Evolutionary conservation across 225 moss, liverwort and hornwort species (phyloP).

Genomic region (Anthoceros angustus): DNA sequence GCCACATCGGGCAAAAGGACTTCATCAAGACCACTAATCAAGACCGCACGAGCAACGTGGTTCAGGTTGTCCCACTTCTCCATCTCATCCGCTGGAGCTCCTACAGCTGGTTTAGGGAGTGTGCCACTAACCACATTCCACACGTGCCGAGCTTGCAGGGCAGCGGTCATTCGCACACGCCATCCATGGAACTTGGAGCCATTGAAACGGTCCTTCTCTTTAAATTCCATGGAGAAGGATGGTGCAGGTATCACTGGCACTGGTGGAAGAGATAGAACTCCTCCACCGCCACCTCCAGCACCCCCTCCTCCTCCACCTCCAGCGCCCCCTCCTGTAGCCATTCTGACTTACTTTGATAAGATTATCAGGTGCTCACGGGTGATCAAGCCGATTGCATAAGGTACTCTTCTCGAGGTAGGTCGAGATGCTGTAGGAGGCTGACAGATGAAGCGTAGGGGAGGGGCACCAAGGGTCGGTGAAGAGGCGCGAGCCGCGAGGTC

Average conservation of each 20-base stretch:
- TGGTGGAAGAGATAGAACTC: neutral
- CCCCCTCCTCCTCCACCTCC: neutral
- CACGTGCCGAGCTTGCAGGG: neutral
- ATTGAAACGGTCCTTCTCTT: neutral
- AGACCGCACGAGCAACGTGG: too few relatives aligned
- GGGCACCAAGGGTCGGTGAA: too few relatives aligned
- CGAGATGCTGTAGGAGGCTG: neutral
- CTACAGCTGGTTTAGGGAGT: neutral
- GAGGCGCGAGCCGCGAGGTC: neutral
- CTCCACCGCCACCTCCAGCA: neutral
- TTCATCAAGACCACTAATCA: too few relatives aligned
- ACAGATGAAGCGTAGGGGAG: neutral
- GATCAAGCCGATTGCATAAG: neutral
- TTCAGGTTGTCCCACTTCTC: too few relatives aligned
- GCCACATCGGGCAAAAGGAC: neutral
- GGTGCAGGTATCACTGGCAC: neutral
- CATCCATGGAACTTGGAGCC: constrained; percentile 3
- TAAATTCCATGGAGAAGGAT: constrained; percentile 1
- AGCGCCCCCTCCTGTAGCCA: neutral
- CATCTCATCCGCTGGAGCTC: neutral
- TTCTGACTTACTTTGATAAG: neutral
- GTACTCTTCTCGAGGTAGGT: neutral
- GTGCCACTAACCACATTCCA: neutral
- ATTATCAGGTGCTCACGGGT: too few relatives aligned
- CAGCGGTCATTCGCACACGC: neutral